A percentile compares a stretch with the other conserved stretches of the same genome.
Conservation (phyloP, 2,329 filamentous ascomycete genomes). For the Emmonsiellopsis sp. region DNA sequence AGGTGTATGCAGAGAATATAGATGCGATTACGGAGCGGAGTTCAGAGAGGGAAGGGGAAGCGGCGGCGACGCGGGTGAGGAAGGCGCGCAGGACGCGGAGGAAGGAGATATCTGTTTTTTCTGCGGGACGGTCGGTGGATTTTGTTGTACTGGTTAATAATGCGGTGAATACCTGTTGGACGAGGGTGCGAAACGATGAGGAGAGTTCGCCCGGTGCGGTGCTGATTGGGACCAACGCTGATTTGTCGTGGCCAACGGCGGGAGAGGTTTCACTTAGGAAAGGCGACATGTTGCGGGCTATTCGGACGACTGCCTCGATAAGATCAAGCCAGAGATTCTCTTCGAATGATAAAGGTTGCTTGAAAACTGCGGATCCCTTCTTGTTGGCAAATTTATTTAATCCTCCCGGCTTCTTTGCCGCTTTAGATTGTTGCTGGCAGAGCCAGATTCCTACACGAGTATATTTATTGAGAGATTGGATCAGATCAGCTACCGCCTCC, state of each 20-base stretch:
- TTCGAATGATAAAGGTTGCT: conserved; percentile 49
- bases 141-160: conserved; percentile 55
- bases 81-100: conserved; percentile 83
- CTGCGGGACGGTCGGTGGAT: conserved; percentile 17
- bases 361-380: conserved; percentile 36
- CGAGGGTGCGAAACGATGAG: conserved; percentile 61
- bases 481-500: conserved; percentile 61
- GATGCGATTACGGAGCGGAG: conserved; percentile 74
- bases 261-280: conserved; percentile 3
- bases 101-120: conserved; percentile 60
- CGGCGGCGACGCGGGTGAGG: conserved; percentile 67
- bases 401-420: conserved; percentile 26
- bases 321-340: conserved; percentile 59
- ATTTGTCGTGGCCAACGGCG: not conserved
- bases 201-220: conserved; percentile 43
- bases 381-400: conserved; percentile 23
- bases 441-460: conserved; percentile 90
- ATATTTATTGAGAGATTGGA: conserved; percentile 78
- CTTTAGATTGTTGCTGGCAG: conserved; percentile 74
- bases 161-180: conserved; percentile 85
- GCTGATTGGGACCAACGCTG: not conserved
- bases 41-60: conserved; percentile 78
- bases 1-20: conserved; percentile 91
- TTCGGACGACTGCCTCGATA: conserved; percentile 51
- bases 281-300: conserved; percentile 54